Evolutionary conservation across 1,139 yeast species (phyloP).

Genomic region (Candida mesenterica): DNA sequence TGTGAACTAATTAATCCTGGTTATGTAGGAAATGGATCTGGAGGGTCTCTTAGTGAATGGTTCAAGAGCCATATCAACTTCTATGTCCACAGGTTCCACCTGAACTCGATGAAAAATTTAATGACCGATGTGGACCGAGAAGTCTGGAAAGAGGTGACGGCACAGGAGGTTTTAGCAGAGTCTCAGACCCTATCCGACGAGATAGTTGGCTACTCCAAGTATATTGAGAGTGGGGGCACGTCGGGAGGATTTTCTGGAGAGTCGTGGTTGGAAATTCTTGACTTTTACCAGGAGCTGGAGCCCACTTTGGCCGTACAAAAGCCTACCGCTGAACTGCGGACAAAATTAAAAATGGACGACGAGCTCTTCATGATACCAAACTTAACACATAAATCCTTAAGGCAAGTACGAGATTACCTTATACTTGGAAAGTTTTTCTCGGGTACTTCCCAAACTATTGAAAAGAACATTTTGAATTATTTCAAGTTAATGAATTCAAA

Average conservation of each 20-base stretch:
- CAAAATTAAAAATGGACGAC: constrained; percentile 38
- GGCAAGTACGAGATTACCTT: constrained; percentile 46
- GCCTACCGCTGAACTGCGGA: constrained; percentile 8
- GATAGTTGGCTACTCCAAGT: constrained; percentile 50
- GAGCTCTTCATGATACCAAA: constrained; percentile 45
- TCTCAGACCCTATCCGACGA: constrained; percentile 57
- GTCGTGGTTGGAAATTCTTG: constrained; percentile 47
- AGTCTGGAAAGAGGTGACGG: constrained; percentile 68
- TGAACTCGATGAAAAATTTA: constrained; percentile 45
- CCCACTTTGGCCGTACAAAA: not conserved
- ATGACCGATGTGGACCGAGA: constrained; percentile 61
- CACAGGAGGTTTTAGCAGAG: constrained; percentile 23
- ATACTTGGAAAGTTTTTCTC: constrained; percentile 51
- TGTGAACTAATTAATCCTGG: constrained; percentile 86
- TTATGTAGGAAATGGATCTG: constrained; percentile 51
- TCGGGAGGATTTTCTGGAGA: constrained; percentile 29
- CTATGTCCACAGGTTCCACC: constrained; percentile 59
- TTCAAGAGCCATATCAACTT: constrained; percentile 64
- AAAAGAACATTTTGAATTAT: constrained; percentile 48
- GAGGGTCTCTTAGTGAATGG: constrained; percentile 58
- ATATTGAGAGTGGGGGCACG: constrained; percentile 33
- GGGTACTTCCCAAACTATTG: constrained; percentile 30
- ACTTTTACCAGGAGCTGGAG: constrained; percentile 17
- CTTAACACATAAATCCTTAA: constrained; percentile 34
- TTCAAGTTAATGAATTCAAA: constrained; percentile 55